Evolutionary conservation across 371 early-diverging fungal species (phyloP).

Genomic region (Haplosporangium sp.): DNA sequence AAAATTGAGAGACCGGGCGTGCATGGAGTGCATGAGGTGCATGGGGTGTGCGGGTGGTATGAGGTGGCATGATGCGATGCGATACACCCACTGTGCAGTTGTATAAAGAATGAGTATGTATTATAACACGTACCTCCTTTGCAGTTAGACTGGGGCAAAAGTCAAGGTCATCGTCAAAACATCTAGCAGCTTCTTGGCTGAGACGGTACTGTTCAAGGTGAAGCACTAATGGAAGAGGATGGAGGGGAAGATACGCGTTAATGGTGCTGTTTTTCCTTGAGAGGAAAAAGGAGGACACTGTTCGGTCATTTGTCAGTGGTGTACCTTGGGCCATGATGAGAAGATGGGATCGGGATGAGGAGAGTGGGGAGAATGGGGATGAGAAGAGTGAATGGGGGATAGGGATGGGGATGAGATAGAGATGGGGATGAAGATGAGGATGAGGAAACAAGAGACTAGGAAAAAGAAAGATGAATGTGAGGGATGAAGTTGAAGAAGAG

Average conservation of each 20-base stretch:
- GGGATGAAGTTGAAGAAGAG: neutral
- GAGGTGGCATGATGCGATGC: too few species aligned
- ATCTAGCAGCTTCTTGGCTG: conserved; percentile 46
- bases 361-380: neutral
- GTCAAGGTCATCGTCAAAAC: conserved; percentile 53
- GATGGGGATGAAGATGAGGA: conserved; percentile 3
- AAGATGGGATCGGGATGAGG: neutral
- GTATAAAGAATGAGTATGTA: too few species aligned
- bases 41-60: too few species aligned
- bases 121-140: conserved; percentile 31
- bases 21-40: neutral
- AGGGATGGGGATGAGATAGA: neutral
- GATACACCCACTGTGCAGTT: too few species aligned
- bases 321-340: conserved; percentile 43
- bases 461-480: conserved; percentile 4
- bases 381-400: neutral
- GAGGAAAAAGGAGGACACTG: neutral
- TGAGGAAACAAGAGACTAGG: neutral
- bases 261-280: neutral
- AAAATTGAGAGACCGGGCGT: neutral
- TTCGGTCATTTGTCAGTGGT: neutral
- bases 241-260: neutral
- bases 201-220: conserved; percentile 43
- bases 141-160: conserved; percentile 53
- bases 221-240: conserved; percentile 7